These are phyloP conservation scores for Magnolia officinalis DNA, from an alignment of 164 flowering plant species.

Conservation along the genomic window DNA sequence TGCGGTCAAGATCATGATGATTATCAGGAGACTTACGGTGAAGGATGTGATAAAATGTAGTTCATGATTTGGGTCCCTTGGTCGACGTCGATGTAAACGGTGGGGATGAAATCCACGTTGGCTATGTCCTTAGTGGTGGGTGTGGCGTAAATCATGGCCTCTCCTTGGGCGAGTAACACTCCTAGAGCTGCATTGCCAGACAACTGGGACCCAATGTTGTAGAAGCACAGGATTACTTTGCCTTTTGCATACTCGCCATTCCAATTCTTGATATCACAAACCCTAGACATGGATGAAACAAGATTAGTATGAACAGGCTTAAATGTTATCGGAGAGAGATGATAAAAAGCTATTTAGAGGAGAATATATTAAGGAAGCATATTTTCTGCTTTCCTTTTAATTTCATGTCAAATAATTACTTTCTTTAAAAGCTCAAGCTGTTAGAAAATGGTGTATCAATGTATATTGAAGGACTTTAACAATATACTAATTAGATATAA, in stretches of 20 bases:
- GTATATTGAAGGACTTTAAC: too few relatives aligned
- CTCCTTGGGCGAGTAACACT: conserved; percentile 29
- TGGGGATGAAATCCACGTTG: conserved; percentile 47
- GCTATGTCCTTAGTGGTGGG: conserved; percentile 30
- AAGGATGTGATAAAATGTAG: conserved; percentile 24
- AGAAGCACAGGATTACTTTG: conserved; percentile 49
- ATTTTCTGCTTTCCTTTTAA: too few relatives aligned
- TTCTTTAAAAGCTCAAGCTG: too few relatives aligned
- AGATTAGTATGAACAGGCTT: neutral
- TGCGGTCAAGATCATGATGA: too few relatives aligned
- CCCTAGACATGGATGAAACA: conserved; percentile 20
- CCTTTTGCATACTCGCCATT: conserved; percentile 23
- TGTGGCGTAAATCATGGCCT: conserved; percentile 46
- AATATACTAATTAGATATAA: neutral
- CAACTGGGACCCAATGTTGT: conserved; percentile 29
- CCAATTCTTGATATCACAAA: conserved; percentile 29
- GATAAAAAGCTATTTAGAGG: too few relatives aligned
- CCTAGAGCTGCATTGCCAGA: conserved; percentile 36
- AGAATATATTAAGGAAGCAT: too few relatives aligned
- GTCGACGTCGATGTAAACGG: conserved; percentile 34
- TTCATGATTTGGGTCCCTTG: conserved; percentile 46
- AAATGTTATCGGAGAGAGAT: too few relatives aligned
- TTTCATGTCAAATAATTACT: too few relatives aligned
- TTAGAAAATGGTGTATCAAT: too few relatives aligned
- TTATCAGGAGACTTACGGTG: conserved; percentile 21